A percentile compares a stretch with the other conserved stretches of the same genome.
Evolutionary conservation across 352 stramenopile genomes (phyloP).

Genomic region (Globisporangium polare): DNA sequence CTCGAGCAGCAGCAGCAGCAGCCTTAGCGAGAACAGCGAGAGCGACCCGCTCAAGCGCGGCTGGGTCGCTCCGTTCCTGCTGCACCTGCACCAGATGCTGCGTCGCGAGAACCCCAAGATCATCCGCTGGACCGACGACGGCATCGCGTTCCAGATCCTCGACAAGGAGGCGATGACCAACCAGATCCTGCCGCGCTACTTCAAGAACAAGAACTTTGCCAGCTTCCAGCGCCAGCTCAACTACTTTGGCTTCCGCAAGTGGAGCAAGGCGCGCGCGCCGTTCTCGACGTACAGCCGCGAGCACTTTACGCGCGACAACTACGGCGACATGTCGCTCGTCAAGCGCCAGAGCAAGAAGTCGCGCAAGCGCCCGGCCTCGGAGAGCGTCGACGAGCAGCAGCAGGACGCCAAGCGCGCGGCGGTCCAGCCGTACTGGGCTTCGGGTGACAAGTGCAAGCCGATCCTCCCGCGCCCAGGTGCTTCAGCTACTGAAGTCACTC

Average conservation of each 20-base stretch:
- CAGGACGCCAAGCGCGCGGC: conserved; percentile 33
- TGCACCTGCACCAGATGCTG: conserved; percentile 85
- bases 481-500: background rate
- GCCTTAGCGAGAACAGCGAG: conserved; percentile 18
- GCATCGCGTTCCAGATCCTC: conserved; percentile 78
- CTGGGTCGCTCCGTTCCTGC: conserved; percentile 83
- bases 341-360: conserved; percentile 88
- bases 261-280: conserved; percentile 73
- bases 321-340: conserved; percentile 77
- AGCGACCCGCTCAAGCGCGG: conserved; percentile 41
- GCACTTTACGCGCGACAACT: conserved; percentile 85
- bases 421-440: conserved; percentile 20
- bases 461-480: conserved; percentile 40
- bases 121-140: conserved; percentile 80
- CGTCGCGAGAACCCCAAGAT: conserved; percentile 69
- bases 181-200: conserved; percentile 91
- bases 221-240: conserved; percentile 94
- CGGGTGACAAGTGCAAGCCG: conserved; percentile 57
- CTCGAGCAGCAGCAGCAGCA: conserved; percentile 22
- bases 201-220: conserved; percentile 96
- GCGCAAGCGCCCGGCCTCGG: conserved; percentile 51
- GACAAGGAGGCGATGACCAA: conserved; percentile 84
- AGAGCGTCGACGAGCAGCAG: conserved; percentile 24
- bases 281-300: conserved; percentile 78
- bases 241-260: conserved; percentile 94